These are phyloP conservation scores for Copromyces sp. DNA, from an alignment of 495 filamentous ascomycete genomes.

Conservation along the genomic window DNA sequence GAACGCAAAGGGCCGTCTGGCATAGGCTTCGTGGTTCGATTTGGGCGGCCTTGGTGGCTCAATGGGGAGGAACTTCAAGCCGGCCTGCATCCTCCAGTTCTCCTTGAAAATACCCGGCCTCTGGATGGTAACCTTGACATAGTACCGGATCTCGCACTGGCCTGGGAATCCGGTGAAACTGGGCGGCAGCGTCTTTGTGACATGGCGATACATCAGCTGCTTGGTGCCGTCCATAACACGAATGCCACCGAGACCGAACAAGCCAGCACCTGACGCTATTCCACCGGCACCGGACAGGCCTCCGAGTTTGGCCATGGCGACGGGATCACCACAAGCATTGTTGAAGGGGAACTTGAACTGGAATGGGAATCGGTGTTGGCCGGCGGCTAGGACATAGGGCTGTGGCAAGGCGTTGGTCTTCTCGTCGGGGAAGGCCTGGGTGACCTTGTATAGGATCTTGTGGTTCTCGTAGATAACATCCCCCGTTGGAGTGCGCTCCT, in stretches of 20 bases:
- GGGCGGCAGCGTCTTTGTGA: conserved; percentile 81
- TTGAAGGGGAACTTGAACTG: conserved; percentile 91
- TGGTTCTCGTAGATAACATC: conserved; percentile 39
- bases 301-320: conserved; percentile 34
- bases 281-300: conserved; percentile 32
- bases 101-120: conserved; percentile 75
- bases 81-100: conserved; percentile 55
- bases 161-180: conserved; percentile 72
- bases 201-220: conserved; percentile 51
- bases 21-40: conserved; percentile 69
- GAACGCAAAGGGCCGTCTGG: conserved; percentile 72
- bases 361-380: conserved; percentile 83
- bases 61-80: conserved; percentile 81
- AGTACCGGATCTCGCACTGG: conserved; percentile 84
- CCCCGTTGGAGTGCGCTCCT: conserved; percentile 20
- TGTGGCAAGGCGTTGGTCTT: conserved; percentile 50
- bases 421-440: conserved; percentile 66
- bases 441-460: conserved; percentile 58
- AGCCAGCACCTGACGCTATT: conserved; percentile 19
- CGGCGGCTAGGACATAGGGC: conserved; percentile 58
- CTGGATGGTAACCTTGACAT: conserved; percentile 81
- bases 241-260: conserved; percentile 31
- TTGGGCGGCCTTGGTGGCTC: conserved; percentile 68
- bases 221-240: conserved; percentile 41
- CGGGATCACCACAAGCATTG: conserved; percentile 59